Evolutionary conservation across 1,284 basidiomycete genomes (phyloP), one percentile per base, ranked within the genome.

Genomic region (Papiliotrema terrestris): DNA sequence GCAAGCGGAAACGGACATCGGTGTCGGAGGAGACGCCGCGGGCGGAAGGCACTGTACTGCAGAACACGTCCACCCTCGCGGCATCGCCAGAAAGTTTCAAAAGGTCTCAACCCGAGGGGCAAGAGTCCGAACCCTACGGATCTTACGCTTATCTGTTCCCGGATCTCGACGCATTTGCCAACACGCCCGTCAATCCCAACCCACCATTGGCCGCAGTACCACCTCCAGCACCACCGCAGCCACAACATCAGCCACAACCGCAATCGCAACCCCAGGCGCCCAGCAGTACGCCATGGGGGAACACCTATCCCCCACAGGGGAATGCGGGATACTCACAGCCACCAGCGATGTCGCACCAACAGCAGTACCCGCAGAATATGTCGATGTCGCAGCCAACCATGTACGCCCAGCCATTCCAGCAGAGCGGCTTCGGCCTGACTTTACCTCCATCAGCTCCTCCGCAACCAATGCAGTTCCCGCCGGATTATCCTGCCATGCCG

Each of bases 101-200:
- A 8, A 17, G 45, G 14, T 26, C 45, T 29, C 49, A 26, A 23
- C 38, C 26, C 25, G 22, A 38, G n/a, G 39, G 36, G 20, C 49
- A 53, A 35, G 41, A 29, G 25, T 36, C 35, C n/a, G 38, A 47
- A 23, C 46, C 50, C 20, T 46, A 56, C 37, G 54, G 52, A 29
- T 44, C 58, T 25, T 70, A 64, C 48, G 46, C 55, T 13, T 68
- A 67, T 52, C 57, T 70, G 6, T 70, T 70, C 36, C 65, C 66
- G 0, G 63, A 68, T 51, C 51, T 66, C 11, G 61, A 63, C 32
- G 46, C 52, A 11, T 42, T 62, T 26, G 49, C 32, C 22, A 48
- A 44, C 23, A 32, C 46, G 45, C 51, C 45, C 15, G 17, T 15
- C 20, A 19, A 38, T 14, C 23, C 15, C 6, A n/a, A 29, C 41